Conservation (phyloP, 208 protist species). For the Acanthamoeba triangularis region DNA sequence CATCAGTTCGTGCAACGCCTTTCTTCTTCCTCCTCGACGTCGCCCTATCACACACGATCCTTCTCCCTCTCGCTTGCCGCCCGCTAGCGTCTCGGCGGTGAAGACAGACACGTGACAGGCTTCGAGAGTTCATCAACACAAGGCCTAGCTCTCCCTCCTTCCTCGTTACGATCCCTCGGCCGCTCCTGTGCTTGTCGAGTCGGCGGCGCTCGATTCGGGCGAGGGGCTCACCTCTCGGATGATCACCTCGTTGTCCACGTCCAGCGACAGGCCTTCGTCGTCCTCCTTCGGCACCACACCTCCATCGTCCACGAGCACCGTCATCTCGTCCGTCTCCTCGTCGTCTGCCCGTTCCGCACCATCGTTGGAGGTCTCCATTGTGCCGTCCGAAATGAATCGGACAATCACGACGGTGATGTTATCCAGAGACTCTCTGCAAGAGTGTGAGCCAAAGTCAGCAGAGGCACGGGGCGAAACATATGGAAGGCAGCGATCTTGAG, state of each 20-base stretch:
- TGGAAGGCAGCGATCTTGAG: too few relatives aligned
- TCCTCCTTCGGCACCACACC: neutral
- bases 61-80: neutral
- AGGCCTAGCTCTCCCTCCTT: neutral
- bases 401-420: slow-evolving; percentile 73
- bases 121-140: neutral
- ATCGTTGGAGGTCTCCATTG: neutral
- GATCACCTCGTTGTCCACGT: slow-evolving; percentile 35
- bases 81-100: too few relatives aligned
- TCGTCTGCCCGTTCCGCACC: neutral
- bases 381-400: slow-evolving; percentile 16
- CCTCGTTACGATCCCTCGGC: neutral
- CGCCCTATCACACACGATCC: neutral
- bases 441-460: neutral
- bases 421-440: slow-evolving; percentile 67
- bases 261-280: neutral
- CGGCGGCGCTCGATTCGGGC: neutral
- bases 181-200: neutral
- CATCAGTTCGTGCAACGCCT: neutral
- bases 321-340: neutral
- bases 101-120: neutral
- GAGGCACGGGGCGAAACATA: neutral
- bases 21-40: neutral
- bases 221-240: slow-evolving; percentile 15
- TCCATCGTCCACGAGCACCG: neutral